Base-by-base conservation (phyloP, 805 yeast species). In the Barnettozyma wickerhamii region DNA sequence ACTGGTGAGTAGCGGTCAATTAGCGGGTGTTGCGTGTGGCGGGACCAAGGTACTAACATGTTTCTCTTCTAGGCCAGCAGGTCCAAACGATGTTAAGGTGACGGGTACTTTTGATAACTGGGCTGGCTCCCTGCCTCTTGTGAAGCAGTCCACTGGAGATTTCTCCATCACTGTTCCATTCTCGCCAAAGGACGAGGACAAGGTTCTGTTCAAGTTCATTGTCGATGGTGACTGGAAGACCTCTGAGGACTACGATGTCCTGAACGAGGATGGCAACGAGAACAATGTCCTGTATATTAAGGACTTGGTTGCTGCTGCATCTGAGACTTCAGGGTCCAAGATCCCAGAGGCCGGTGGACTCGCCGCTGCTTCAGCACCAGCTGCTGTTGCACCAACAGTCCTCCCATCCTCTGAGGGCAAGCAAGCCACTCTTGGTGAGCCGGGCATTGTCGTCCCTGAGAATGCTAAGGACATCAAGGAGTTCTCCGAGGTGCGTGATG, bases 41-140 rank as follows among this genome's bases (percentile, higher is more conserved):
- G 19, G 14, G 13, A 10, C 19, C 6, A 15, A 10, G 14, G 13
- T 27, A 85, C 86, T 33, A 81, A 63, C 52, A n/a, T 69, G 72
- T 43, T 12, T n/a, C 15, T 27, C 19, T 5, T 7, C 15, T 3
- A 56, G 75, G 74, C 72, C 76, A 40, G 54, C 63, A 9, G 84
- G 87, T 43, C 77, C 76, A 12, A 43, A 57, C 21, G 71, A 71
- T 28, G 90, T 83, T 43, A 67, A 76, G 49, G 75, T 83, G 38
- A 82, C 89, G 17, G 90, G 90, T 46, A 71, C 79, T 39, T 81
- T 81, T 53, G 87, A 81, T 55, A 66, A 77, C 53, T 83, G 90
- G 90, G 54, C 72, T 35, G 75, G 80, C 45, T 59, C 78, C 2
- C 62, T 78, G 39, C 80, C 78, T 15, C 63, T 82, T 45, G 84